Conservation (phyloP, 768 basidiomycete genomes). For the Termitomyces sp. region DNA sequence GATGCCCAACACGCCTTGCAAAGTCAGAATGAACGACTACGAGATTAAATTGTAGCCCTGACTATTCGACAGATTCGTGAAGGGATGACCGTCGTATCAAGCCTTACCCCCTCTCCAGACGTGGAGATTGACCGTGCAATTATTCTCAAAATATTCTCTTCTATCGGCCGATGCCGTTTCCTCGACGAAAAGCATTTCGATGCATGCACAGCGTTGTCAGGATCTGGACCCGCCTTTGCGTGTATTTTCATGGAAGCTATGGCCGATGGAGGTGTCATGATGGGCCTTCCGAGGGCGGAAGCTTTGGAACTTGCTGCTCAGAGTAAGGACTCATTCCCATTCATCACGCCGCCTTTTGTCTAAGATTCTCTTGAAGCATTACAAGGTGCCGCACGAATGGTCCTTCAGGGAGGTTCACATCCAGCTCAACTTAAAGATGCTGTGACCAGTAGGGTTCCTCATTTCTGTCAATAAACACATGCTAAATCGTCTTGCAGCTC, state of each 20-base stretch:
- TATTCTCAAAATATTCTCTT: conserved; percentile 92
- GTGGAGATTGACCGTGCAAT: conserved; percentile 64
- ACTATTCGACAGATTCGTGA: conserved; percentile 79
- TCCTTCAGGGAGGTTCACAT: conserved; percentile 81
- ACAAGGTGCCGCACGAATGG: conserved; percentile 97
- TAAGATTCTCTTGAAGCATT: conserved; percentile 53
- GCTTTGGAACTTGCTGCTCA: conserved; percentile 95
- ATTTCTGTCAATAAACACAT: neutral
- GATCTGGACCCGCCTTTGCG: conserved; percentile 95
- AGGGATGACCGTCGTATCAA: conserved; percentile 95
- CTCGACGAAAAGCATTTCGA: conserved; percentile 99
- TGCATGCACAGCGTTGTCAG: conserved; percentile 94
- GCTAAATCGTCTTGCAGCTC: conserved; percentile 50
- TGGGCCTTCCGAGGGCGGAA: conserved; percentile 93
- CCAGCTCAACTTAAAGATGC: conserved; percentile 97
- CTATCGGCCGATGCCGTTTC: conserved; percentile 94
- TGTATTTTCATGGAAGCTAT: conserved; percentile 97
- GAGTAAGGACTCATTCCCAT: conserved; percentile 47
- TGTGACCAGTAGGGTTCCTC: conserved; percentile 79
- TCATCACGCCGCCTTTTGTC: neutral
- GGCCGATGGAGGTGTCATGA: conserved; percentile 99
- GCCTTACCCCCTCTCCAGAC: conserved; percentile 50
- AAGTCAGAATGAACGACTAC: conserved; percentile 44
- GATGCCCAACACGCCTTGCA: conserved; percentile 98
- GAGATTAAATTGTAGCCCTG: neutral